A percentile compares a stretch with the other conserved stretches of the same genome.
phyloP scores from a whole-genome alignment of 2,329 filamentous ascomycete species.

The Penicillium nordicum region DNA sequence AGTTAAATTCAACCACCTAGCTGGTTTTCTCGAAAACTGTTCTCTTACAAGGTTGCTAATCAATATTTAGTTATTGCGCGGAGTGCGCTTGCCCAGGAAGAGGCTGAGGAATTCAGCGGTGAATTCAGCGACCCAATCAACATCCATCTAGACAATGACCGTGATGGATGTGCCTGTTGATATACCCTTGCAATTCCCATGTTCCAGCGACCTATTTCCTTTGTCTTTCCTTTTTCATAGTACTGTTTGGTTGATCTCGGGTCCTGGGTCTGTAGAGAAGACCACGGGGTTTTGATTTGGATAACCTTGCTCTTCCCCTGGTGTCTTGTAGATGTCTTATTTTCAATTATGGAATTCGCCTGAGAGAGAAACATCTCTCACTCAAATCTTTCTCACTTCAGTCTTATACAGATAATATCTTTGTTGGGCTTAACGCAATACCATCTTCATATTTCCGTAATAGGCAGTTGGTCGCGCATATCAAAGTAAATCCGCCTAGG shows the following conservation, averaged over 20 bases:
- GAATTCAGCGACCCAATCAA: slow-evolving; percentile 98
- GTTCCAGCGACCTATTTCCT: slow-evolving; percentile 25
- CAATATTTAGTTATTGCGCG: slow-evolving; percentile 82
- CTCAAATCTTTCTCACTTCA: not conserved
- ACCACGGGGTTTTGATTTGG: slow-evolving; percentile 5
- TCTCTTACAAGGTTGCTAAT: slow-evolving; percentile 1
- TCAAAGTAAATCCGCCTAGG: not conserved
- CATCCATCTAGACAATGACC: slow-evolving; percentile 91
- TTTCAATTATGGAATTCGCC: not conserved
- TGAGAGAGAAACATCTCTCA: not conserved
- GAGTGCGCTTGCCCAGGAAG: slow-evolving; percentile 92
- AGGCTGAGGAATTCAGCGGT: slow-evolving; percentile 94
- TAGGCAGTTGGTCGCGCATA: not conserved
- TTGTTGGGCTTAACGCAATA: slow-evolving; percentile 1
- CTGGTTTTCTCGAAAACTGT: not conserved
- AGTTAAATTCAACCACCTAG: slow-evolving; percentile 12
- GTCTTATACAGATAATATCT: not conserved
- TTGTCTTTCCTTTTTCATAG: slow-evolving; percentile 15
- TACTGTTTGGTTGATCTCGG: slow-evolving; percentile 11
- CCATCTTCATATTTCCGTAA: not conserved
- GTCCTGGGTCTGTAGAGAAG: slow-evolving; percentile 16
- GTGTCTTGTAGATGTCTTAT: slow-evolving; percentile 16
- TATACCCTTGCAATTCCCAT: slow-evolving; percentile 23
- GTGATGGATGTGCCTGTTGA: slow-evolving; percentile 91
- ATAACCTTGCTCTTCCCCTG: not conserved